Percentiles rank a stretch among this genome's conserved stretches.
Evolutionary conservation across 2,329 filamentous ascomycete genomes (phyloP).

Genomic region (Coniochaeta ligniaria): DNA sequence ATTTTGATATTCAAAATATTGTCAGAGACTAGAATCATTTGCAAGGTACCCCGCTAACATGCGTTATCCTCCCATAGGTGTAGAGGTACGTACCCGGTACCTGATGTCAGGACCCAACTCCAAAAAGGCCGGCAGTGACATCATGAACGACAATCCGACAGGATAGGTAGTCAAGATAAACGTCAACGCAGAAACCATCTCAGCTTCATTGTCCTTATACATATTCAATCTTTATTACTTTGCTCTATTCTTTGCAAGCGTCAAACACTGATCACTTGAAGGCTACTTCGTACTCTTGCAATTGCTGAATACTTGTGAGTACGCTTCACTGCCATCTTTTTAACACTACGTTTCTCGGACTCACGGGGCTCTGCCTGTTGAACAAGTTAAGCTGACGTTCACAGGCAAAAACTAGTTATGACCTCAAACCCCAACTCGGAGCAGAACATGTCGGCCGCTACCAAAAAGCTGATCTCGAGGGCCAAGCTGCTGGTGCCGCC

Average conservation of each 20-base stretch:
- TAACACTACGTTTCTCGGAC: too few species aligned
- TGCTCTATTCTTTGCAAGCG: not conserved
- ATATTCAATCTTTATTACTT: not conserved
- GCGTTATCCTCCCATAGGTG: too few species aligned
- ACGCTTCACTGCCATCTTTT: too few species aligned
- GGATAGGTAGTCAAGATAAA: not conserved
- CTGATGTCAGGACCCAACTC: not conserved
- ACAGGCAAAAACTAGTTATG: not conserved
- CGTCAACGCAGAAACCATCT: not conserved
- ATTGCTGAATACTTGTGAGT: not conserved
- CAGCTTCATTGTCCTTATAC: not conserved
- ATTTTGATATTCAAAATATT: too few species aligned
- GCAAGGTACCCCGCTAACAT: too few species aligned
- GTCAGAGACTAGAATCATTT: too few species aligned
- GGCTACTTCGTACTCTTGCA: not conserved
- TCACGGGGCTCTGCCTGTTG: not conserved
- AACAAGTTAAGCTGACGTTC: constrained; percentile 5
- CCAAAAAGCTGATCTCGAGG: constrained; percentile 69
- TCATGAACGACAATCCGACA: constrained; percentile 3
- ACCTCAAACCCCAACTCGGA: not conserved
- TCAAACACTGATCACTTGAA: not conserved
- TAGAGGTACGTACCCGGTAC: not conserved
- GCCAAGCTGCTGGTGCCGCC: constrained; percentile 89
- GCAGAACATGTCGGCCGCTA: constrained; percentile 55
- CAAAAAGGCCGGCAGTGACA: constrained; percentile 4